A percentile compares a stretch with the other conserved stretches of the same genome.
These are phyloP conservation scores for Sicyos baderoa DNA, from an alignment of 306 rosid genomes.

Conservation along the genomic window DNA sequence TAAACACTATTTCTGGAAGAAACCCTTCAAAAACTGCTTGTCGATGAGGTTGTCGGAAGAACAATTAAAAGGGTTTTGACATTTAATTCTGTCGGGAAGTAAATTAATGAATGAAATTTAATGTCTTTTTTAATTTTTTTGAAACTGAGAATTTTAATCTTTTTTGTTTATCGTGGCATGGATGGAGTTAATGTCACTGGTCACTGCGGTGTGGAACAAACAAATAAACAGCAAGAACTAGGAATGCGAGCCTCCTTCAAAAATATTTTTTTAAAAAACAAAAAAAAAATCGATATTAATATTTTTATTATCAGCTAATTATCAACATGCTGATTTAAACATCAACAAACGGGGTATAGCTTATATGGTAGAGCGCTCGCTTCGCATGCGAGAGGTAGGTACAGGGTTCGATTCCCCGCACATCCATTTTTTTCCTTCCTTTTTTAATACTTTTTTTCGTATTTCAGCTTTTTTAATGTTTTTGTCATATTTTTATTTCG, in stretches of 20 bases:
- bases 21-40: neutral
- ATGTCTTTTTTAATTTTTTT: too few relatives aligned
- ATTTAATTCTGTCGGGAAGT: neutral
- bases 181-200: too few relatives aligned
- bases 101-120: neutral
- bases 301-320: neutral
- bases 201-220: too few relatives aligned
- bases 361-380: slow-evolving; percentile 72
- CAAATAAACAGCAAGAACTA: too few relatives aligned
- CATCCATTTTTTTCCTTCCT: slow-evolving; percentile 40
- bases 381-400: slow-evolving; percentile 89
- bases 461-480: too few relatives aligned
- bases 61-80: neutral
- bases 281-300: neutral
- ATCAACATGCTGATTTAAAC: too few relatives aligned
- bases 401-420: slow-evolving; percentile 99
- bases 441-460: neutral
- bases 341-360: slow-evolving; percentile 42
- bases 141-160: too few relatives aligned
- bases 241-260: slow-evolving; percentile 10
- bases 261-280: too few relatives aligned
- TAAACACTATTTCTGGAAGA: neutral
- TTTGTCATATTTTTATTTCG: too few relatives aligned
- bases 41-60: neutral
- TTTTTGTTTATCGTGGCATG: too few relatives aligned